Conservation (phyloP, 148 eudicot species). For the Salicornia ramosissima region DNA sequence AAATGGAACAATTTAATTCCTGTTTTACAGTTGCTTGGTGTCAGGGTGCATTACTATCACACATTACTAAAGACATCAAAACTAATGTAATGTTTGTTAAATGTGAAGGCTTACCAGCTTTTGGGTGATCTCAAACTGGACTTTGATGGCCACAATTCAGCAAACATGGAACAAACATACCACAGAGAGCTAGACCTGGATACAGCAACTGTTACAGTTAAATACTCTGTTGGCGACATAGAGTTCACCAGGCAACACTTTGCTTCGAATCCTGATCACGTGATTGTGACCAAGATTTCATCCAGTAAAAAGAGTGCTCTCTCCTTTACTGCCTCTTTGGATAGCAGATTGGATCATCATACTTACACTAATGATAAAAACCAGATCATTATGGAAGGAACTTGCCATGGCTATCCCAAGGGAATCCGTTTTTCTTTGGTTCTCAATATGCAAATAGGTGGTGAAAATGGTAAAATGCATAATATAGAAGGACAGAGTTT, state of each 20-base stretch:
- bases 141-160: conserved; percentile 49
- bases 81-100: conserved; percentile 7
- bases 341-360: conserved; percentile 57
- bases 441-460: conserved; percentile 56
- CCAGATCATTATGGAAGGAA: conserved; percentile 78
- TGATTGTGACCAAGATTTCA: conserved; percentile 63
- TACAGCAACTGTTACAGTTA: conserved; percentile 69
- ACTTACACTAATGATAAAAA: conserved; percentile 42
- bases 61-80: no score
- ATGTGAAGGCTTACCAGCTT: conserved; percentile 72
- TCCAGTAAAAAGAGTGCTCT: conserved; percentile 54
- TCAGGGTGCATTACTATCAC: no score
- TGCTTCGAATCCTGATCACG: conserved; percentile 76
- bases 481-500: conserved; percentile 47
- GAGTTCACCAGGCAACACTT: conserved; percentile 69
- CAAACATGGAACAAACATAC: conserved; percentile 41
- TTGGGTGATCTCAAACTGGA: conserved; percentile 76
- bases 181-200: conserved; percentile 72
- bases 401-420: conserved; percentile 50
- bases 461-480: conserved; percentile 31
- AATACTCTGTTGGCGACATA: conserved; percentile 50
- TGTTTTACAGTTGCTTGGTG: no score
- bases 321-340: conserved; percentile 58
- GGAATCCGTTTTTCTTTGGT: conserved; percentile 62
- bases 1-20: no score